These are phyloP conservation scores for Rhodofomes roseus DNA, from an alignment of 1,284 basidiomycete genomes.

Conservation along the genomic window DNA sequence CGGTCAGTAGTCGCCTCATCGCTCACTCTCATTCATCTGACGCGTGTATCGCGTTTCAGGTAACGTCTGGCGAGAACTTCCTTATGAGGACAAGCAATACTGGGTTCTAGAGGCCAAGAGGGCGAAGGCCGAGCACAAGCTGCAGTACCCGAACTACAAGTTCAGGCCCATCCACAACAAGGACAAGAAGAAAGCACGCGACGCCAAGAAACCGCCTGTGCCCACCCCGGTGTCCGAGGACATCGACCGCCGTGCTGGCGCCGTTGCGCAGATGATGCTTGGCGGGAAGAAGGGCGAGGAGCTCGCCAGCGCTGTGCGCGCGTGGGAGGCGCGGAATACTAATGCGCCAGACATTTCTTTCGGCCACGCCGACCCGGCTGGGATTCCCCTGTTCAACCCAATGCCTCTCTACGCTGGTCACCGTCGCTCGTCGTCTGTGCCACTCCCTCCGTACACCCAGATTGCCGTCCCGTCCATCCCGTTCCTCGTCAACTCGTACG, in stretches of 20 bases:
- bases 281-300: conserved; percentile 45
- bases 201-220: conserved; percentile 25
- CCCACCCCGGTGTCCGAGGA: conserved; percentile 38
- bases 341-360: conserved; percentile 11
- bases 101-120: conserved; percentile 66
- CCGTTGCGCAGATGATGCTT: conserved; percentile 53
- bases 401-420: conserved; percentile 29
- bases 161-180: conserved; percentile 70
- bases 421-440: conserved; percentile 64
- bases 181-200: conserved; percentile 34
- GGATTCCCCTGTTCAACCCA: conserved; percentile 5
- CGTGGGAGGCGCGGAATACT: conserved; percentile 39
- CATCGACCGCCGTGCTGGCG: conserved; percentile 31
- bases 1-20: conserved; percentile 31
- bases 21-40: not conserved
- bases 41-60: conserved; percentile 32
- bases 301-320: conserved; percentile 59
- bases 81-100: conserved; percentile 58
- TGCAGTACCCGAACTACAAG: conserved; percentile 63
- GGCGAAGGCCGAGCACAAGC: conserved; percentile 64
- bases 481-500: conserved; percentile 25
- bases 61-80: conserved; percentile 65
- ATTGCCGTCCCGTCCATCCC: conserved; percentile 41
- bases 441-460: conserved; percentile 40
- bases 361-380: conserved; percentile 1